phyloP scores from a whole-genome alignment of 2,329 filamentous ascomycete genomes.

The Penicillium italicum region DNA sequence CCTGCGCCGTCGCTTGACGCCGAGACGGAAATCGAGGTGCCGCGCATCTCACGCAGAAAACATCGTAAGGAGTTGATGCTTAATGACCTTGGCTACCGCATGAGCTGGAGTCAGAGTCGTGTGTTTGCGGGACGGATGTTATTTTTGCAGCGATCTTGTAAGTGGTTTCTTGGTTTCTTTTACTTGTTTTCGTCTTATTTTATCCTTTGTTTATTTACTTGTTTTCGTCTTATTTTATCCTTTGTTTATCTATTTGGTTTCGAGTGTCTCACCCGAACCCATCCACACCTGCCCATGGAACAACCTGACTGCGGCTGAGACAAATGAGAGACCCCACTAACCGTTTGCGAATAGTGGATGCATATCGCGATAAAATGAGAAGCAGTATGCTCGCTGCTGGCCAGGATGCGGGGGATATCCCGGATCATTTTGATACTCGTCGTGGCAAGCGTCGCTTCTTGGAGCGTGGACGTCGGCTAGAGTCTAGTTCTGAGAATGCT shows the following conservation, averaged over 20 bases:
- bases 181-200: neutral
- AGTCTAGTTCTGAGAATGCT: slow-evolving; percentile 22
- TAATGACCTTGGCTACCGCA: slow-evolving; percentile 89
- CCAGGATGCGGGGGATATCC: slow-evolving; percentile 68
- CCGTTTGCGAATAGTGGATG: slow-evolving; percentile 65
- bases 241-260: no score
- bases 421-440: slow-evolving; percentile 84
- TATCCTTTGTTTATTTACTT: slow-evolving; percentile 9
- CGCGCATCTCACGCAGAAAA: slow-evolving; percentile 65
- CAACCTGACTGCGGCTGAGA: neutral
- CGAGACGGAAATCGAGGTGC: slow-evolving; percentile 72
- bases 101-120: slow-evolving; percentile 94
- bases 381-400: slow-evolving; percentile 74
- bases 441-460: slow-evolving; percentile 76
- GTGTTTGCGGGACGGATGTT: slow-evolving; percentile 82
- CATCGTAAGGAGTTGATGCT: slow-evolving; percentile 81
- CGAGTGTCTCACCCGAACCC: slow-evolving; percentile 1
- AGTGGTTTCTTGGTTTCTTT: slow-evolving; percentile 45
- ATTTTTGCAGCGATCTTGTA: slow-evolving; percentile 86
- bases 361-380: slow-evolving; percentile 87
- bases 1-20: slow-evolving; percentile 62
- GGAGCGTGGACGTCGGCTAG: slow-evolving; percentile 41
- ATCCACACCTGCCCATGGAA: slow-evolving; percentile 5
- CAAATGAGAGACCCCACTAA: slow-evolving; percentile 5
- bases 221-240: slow-evolving; percentile 1